phyloP scores from a whole-genome alignment of 78 protist species.

The Dictyostelium firmibasis region DNA sequence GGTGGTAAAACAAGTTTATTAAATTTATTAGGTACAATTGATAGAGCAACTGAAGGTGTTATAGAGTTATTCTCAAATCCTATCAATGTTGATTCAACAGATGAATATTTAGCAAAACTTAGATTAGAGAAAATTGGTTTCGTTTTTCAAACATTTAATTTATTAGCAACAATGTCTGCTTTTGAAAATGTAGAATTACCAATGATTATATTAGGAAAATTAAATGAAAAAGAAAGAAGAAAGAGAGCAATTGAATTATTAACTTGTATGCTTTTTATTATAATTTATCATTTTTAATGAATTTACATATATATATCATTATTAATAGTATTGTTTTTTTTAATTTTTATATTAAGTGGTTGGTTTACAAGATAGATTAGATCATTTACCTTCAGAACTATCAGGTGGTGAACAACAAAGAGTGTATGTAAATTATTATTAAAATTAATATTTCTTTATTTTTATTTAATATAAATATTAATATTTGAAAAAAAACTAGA shows the following conservation, averaged over 20 bases:
- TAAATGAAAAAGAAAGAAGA: constrained; percentile 69
- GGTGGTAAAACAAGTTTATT: constrained; percentile 97
- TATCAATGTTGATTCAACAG: constrained; percentile 75
- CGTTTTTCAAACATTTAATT: constrained; percentile 96
- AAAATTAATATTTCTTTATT: background rate
- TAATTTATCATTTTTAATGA: no score
- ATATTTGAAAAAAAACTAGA: background rate
- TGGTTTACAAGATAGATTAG: constrained; percentile 94
- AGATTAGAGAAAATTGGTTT: constrained; percentile 92
- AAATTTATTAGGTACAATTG: constrained; percentile 95
- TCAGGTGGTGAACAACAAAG: constrained; percentile 98
- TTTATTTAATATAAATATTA: background rate
- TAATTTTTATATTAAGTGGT: constrained; percentile 83
- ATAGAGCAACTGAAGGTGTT: constrained; percentile 84
- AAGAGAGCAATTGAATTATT: constrained; percentile 73
- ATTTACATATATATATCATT: no score
- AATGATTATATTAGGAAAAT: constrained; percentile 91
- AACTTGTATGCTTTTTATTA: constrained; percentile 36
- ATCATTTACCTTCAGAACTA: constrained; percentile 96
- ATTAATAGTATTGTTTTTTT: no score
- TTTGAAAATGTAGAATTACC: constrained; percentile 96
- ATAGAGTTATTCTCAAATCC: constrained; percentile 78
- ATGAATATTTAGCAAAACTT: constrained; percentile 85
- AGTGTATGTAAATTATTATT: constrained; percentile 43
- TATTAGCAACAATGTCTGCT: constrained; percentile 95